phyloP scores from a whole-genome alignment of 169 alveolate genomes.

The Plasmodium malariae region DNA sequence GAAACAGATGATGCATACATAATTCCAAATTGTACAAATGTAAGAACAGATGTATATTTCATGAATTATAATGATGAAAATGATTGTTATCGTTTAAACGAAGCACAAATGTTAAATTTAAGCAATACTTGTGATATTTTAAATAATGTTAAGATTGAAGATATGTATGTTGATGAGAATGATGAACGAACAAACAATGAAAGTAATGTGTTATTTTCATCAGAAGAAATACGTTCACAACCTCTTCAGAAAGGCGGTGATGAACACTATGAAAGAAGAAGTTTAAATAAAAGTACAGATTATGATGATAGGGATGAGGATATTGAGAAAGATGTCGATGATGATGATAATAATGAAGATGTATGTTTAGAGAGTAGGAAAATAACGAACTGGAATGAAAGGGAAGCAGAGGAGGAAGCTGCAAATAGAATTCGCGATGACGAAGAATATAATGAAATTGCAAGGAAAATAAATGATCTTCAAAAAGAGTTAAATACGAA shows the following conservation, averaged over 20 bases:
- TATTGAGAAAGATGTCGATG: background rate
- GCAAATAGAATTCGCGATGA: background rate
- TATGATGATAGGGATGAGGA: too few species aligned
- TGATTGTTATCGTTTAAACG: background rate
- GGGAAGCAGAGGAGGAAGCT: constrained; percentile 5
- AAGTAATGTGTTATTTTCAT: too few species aligned
- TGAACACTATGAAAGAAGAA: too few species aligned
- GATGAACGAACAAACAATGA: too few species aligned
- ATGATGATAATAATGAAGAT: background rate
- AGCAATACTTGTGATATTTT: too few species aligned
- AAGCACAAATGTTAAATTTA: too few species aligned
- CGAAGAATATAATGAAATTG: constrained; percentile 1
- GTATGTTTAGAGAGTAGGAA: background rate
- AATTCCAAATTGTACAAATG: background rate
- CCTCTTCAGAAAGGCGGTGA: too few species aligned
- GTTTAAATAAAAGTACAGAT: too few species aligned
- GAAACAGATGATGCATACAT: constrained; percentile 1
- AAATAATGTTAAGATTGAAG: too few species aligned
- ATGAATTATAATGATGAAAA: constrained; percentile 15
- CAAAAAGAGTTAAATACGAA: constrained; percentile 2
- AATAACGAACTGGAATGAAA: background rate
- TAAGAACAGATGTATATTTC: constrained; percentile 1
- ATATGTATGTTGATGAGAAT: too few species aligned
- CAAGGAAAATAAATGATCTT: background rate
- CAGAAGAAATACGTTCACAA: too few species aligned